phyloP scores from a whole-genome alignment of 176 grass and related monocot genomes.

The Bolboschoenus planiculmis region DNA sequence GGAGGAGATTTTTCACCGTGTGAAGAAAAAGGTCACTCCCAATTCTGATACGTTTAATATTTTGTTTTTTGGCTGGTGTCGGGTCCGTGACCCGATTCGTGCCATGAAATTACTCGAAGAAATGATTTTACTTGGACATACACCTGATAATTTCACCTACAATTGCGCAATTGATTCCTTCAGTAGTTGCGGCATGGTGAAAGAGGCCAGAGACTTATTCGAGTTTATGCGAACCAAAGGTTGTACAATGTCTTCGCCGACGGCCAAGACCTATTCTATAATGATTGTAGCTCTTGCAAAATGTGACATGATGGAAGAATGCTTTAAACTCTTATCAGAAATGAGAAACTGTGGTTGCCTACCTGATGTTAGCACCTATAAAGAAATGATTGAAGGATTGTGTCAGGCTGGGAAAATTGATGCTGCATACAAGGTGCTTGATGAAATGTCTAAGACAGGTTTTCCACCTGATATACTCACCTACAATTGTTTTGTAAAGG shows the following conservation, averaged over 20 bases:
- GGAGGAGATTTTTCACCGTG: conserved; percentile 44
- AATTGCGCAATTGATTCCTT: conserved; percentile 84
- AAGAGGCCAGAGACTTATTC: conserved; percentile 71
- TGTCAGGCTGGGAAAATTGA: conserved; percentile 60
- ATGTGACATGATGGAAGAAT: conserved; percentile 52
- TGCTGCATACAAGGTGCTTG: conserved; percentile 61
- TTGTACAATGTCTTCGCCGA: conserved; percentile 63
- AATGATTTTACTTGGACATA: conserved; percentile 60
- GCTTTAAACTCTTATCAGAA: conserved; percentile 66
- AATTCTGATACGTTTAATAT: conserved; percentile 60
- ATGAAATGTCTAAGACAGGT: conserved; percentile 76
- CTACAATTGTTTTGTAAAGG: conserved; percentile 91
- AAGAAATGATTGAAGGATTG: conserved; percentile 92
- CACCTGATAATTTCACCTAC: conserved; percentile 82
- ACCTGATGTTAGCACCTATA: conserved; percentile 82
- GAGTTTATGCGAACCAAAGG: conserved; percentile 87
- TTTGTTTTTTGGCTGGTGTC: conserved; percentile 88
- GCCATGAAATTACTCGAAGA: conserved; percentile 92
- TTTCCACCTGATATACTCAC: conserved; percentile 90
- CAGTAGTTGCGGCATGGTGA: conserved; percentile 60
- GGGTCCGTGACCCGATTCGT: conserved; percentile 51
- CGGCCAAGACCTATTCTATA: conserved; percentile 62
- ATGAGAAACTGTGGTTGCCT: conserved; percentile 77
- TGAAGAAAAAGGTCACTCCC: conserved; percentile 54
- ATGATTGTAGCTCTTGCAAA: conserved; percentile 81